phyloP scores from a whole-genome alignment of 805 yeast genomes.

The Grigorovia yakushimaensis region DNA sequence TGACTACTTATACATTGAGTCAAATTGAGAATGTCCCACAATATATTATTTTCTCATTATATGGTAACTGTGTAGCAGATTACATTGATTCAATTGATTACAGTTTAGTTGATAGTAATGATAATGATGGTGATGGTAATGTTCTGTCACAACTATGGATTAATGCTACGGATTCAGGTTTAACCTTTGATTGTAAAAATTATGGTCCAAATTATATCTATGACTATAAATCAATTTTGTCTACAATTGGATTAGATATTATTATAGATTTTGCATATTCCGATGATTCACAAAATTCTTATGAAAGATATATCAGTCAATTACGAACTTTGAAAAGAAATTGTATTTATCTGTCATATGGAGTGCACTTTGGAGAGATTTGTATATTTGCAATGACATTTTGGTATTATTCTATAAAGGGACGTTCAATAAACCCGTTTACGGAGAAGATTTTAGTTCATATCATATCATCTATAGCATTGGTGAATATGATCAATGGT shows the following conservation, averaged over 20 bases:
- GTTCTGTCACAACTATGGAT: background rate
- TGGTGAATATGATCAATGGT: constrained; percentile 16
- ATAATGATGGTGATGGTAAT: background rate
- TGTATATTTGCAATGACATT: constrained; percentile 9
- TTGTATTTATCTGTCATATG: constrained; percentile 13
- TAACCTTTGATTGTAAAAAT: constrained; percentile 8
- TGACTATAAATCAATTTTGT: constrained; percentile 21
- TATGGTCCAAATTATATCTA: constrained; percentile 16
- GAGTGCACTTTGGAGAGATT: constrained; percentile 9
- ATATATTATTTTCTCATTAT: constrained; percentile 17
- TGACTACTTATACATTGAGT: constrained; percentile 20
- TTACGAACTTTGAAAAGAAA: constrained; percentile 9
- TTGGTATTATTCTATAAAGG: constrained; percentile 23
- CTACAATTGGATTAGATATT: constrained; percentile 19
- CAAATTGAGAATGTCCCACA: constrained; percentile 21
- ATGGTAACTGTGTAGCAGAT: constrained; percentile 19
- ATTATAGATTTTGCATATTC: constrained; percentile 25
- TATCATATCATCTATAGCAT: constrained; percentile 16
- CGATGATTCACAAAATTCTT: constrained; percentile 2
- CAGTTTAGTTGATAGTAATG: background rate
- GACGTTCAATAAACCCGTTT: constrained; percentile 12
- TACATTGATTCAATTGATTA: constrained; percentile 2
- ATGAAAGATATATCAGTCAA: constrained; percentile 5
- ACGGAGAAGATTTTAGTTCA: constrained; percentile 18
- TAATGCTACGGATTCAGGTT: constrained; percentile 8